Conservation (phyloP, 2,329 filamentous ascomycete genomes). For the Scedosporium dehoogii region DNA sequence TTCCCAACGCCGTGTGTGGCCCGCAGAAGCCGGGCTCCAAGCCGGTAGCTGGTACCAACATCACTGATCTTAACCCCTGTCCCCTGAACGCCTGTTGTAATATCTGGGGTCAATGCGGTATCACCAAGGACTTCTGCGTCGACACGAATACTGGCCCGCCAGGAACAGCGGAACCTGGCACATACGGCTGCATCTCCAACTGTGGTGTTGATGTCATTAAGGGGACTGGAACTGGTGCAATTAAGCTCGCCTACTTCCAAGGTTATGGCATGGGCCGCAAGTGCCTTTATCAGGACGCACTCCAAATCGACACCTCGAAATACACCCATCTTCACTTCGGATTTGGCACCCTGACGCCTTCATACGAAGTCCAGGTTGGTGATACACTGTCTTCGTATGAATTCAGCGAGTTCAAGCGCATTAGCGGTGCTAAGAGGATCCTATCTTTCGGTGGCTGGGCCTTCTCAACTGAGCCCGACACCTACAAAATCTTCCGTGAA, state of each 20-base stretch:
- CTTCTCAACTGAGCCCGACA: constrained; percentile 17
- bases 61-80: too few relatives aligned
- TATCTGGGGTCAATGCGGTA: constrained; percentile 25
- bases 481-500: constrained; percentile 19
- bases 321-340: constrained; percentile 24
- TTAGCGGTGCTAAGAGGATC: constrained; percentile 20
- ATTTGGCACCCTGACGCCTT: constrained; percentile 17
- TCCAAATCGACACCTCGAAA: neutral
- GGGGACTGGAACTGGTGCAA: constrained; percentile 13
- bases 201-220: constrained; percentile 21
- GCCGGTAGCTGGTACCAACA: too few relatives aligned
- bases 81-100: too few relatives aligned
- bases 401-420: constrained; percentile 19
- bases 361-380: constrained; percentile 11
- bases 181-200: constrained; percentile 20
- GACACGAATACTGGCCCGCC: constrained; percentile 10
- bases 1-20: too few relatives aligned
- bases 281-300: constrained; percentile 21
- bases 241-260: constrained; percentile 23
- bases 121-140: constrained; percentile 31
- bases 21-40: too few relatives aligned
- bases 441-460: constrained; percentile 27
- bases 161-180: constrained; percentile 9
- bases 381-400: constrained; percentile 12
- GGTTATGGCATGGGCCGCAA: constrained; percentile 18